These are phyloP conservation scores for Diaporthe helianthi DNA, from an alignment of 2,329 filamentous ascomycete species.

Conservation along the genomic window DNA sequence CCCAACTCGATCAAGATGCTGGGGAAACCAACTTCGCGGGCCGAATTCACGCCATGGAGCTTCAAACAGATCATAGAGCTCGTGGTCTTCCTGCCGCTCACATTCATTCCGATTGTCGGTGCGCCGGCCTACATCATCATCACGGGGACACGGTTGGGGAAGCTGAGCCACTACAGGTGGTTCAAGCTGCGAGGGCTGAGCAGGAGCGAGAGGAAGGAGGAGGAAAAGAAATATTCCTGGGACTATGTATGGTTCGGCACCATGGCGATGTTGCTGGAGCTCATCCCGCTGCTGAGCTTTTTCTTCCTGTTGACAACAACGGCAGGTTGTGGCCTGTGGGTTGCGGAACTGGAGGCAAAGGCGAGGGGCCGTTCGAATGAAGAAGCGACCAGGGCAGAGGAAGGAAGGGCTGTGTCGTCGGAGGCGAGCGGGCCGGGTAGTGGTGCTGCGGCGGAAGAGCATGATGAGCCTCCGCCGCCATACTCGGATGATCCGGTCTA, in stretches of 20 bases:
- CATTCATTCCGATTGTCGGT: constrained; percentile 84
- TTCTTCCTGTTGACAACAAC: constrained; percentile 91
- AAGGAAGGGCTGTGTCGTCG: constrained; percentile 33
- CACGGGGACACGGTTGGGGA: constrained; percentile 86
- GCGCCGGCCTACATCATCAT: constrained; percentile 86
- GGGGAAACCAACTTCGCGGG: constrained; percentile 78
- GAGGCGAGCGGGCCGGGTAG: constrained; percentile 27
- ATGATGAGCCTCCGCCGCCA: constrained; percentile 44
- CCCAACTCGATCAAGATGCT: constrained; percentile 79
- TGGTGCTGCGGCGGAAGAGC: constrained; percentile 37
- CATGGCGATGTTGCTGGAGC: constrained; percentile 80
- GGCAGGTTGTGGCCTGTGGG: constrained; percentile 86
- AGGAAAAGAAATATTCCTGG: constrained; percentile 72
- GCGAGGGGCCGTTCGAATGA: constrained; percentile 38
- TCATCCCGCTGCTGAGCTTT: constrained; percentile 92
- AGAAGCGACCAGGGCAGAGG: constrained; percentile 34
- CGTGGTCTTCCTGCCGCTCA: constrained; percentile 79
- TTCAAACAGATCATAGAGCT: constrained; percentile 90
- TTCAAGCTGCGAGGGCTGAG: constrained; percentile 80
- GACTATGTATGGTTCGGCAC: constrained; percentile 96
- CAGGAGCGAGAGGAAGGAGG: constrained; percentile 75
- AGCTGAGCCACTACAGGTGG: constrained; percentile 90
- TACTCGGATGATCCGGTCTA: constrained; percentile 49
- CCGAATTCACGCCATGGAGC: constrained; percentile 87
- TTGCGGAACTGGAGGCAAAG: constrained; percentile 75